Evolutionary conservation across 2,329 filamentous ascomycete genomes (phyloP).

Genomic region (Davidsoniella neocaledoniae): DNA sequence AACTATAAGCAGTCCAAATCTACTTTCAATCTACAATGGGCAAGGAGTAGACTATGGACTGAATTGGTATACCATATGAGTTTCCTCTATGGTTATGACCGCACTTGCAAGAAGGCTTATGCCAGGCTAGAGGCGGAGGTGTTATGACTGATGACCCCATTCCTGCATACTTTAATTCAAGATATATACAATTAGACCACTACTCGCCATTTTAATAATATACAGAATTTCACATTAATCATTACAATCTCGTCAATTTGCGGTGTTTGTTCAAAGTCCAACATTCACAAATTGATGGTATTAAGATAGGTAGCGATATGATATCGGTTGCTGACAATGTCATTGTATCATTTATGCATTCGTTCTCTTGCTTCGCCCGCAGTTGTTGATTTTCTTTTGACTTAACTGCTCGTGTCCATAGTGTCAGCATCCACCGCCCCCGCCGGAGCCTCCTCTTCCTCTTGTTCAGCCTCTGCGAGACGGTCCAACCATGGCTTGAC

Average conservation of each 20-base stretch:
- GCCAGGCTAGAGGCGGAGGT: no score
- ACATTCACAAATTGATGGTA: not conserved
- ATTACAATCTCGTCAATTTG: no score
- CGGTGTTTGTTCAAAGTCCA: no score
- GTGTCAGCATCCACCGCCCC: constrained; percentile 22
- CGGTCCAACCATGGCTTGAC: constrained; percentile 75
- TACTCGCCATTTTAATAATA: not conserved
- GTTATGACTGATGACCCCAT: no score
- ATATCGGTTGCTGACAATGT: not conserved
- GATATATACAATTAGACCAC: not conserved
- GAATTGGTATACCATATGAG: not conserved
- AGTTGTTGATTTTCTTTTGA: constrained; percentile 15
- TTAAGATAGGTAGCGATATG: not conserved
- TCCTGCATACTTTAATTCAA: no score
- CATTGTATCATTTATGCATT: not conserved
- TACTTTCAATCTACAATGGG: constrained; percentile 68
- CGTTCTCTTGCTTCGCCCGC: constrained; percentile 5
- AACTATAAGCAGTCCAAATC: constrained; percentile 62
- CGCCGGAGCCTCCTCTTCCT: constrained; percentile 23
- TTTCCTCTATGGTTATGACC: no score
- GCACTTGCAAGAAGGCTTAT: no score
- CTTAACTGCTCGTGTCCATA: constrained; percentile 14
- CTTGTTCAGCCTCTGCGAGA: constrained; percentile 35
- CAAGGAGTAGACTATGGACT: constrained; percentile 30
- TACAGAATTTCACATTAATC: not conserved